Evolutionary conservation across 345 rosid species (phyloP), one percentile per base, ranked within the genome.

Genomic region (Cochlearia excelsa): DNA sequence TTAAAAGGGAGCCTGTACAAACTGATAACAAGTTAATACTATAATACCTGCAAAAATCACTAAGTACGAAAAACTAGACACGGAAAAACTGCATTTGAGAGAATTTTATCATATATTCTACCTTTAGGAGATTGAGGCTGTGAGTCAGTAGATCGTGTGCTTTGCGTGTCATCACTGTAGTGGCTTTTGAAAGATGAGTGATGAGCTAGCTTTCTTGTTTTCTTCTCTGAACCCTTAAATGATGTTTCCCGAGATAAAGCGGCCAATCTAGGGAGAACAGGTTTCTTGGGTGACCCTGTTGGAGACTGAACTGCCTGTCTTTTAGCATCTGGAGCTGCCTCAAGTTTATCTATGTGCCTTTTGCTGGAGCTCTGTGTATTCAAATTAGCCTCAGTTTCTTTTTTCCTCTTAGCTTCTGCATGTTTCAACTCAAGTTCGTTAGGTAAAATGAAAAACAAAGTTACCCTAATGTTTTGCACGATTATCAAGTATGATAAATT

Each of bases 271-370:
- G 74, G 65, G 8, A 85, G 81, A 71, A 79, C 71, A 53, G 83
- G 74, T 46, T 74, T 75, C 70, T 82, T 85, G 6, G 87, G 83
- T 45, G 93, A 76, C 57, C 81, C 87, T 33, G 73, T 57, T 62
- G 73, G 73, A 55, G 76, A 61, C 73, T 81, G 93, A 73, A 80
- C 48, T 70, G 80, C 88, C 74, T 57, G 92, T 73, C 80, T 84
- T 70, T 84, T 84, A 33, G 80, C 49, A 39, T 74, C 68, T 3
- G 65, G 68, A 40, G 79, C 70, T 67, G 74, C 67, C 71, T 78
- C 90, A 4, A 48, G 46, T 63, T 73, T 74, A 72, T 84, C 95
- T 9, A 73, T 70, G 40, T 31, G 74, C 54, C 95, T 82, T 78
- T 84, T 84, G 56, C 74, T 77, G 33, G 74, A 75, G 73, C 47